Percentiles rank a stretch among this genome's conserved stretches.
These are phyloP conservation scores for Copromyces sp. DNA, from an alignment of 495 filamentous ascomycete genomes.

Conservation along the genomic window DNA sequence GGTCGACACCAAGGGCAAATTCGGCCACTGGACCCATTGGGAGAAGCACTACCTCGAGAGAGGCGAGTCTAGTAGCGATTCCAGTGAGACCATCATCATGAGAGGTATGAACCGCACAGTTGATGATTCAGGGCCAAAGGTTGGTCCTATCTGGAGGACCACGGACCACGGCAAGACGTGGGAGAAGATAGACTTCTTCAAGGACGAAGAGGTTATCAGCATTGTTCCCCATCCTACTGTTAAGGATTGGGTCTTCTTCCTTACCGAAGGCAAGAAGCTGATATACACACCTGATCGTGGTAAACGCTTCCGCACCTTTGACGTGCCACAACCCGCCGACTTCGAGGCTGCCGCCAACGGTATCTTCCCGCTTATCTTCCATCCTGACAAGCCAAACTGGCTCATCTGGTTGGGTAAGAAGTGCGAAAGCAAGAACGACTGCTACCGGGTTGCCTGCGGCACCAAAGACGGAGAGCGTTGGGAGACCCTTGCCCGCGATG, in stretches of 20 bases:
- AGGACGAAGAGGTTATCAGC: slow-evolving; percentile 50
- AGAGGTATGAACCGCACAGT: slow-evolving; percentile 39
- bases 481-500: slow-evolving; percentile 55
- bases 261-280: slow-evolving; percentile 57
- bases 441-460: slow-evolving; percentile 60
- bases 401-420: slow-evolving; percentile 77
- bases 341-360: slow-evolving; percentile 13
- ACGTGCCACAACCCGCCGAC: slow-evolving; percentile 40
- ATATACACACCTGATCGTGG: slow-evolving; percentile 73
- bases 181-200: slow-evolving; percentile 43
- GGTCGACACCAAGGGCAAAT: slow-evolving; percentile 35
- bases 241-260: slow-evolving; percentile 75
- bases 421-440: slow-evolving; percentile 41
- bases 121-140: slow-evolving; percentile 15
- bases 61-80: slow-evolving; percentile 47
- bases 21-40: slow-evolving; percentile 45
- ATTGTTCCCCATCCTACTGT: slow-evolving; percentile 69
- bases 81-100: slow-evolving; percentile 80
- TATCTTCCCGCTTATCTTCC: slow-evolving; percentile 54
- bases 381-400: slow-evolving; percentile 72
- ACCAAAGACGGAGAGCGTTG: slow-evolving; percentile 68
- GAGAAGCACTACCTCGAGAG: slow-evolving; percentile 78
- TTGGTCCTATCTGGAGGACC: slow-evolving; percentile 53
- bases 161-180: slow-evolving; percentile 82
- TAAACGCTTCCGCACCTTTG: slow-evolving; percentile 54